Conservation (phyloP, 2,329 filamentous ascomycete species). For the Penicillium sclerotiorum region DNA sequence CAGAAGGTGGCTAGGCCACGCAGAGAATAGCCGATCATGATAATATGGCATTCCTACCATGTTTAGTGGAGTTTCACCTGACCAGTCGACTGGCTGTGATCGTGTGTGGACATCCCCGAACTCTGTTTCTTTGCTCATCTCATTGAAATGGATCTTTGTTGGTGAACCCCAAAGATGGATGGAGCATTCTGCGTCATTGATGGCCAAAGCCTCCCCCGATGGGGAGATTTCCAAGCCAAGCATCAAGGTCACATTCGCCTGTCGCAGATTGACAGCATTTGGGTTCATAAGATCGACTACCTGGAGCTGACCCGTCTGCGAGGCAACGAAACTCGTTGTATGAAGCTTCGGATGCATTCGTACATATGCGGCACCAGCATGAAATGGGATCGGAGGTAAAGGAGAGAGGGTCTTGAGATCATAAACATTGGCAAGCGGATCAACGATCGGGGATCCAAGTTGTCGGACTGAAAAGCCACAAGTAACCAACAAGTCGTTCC, state of each 20-base stretch:
- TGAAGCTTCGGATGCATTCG: constrained; percentile 95
- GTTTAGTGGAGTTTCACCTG: constrained; percentile 75
- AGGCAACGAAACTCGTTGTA: constrained; percentile 91
- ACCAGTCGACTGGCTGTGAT: constrained; percentile 68
- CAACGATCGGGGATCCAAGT: constrained; percentile 76
- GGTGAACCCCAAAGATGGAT: constrained; percentile 89
- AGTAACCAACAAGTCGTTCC: constrained; percentile 91
- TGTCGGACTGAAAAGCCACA: constrained; percentile 90
- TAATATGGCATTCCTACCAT: constrained; percentile 92
- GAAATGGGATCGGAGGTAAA: constrained; percentile 87
- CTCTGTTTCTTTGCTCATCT: constrained; percentile 75
- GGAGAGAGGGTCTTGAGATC: constrained; percentile 89
- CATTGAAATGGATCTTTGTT: constrained; percentile 81
- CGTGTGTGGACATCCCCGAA: constrained; percentile 71
- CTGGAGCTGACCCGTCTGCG: constrained; percentile 89
- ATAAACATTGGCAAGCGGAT: constrained; percentile 93
- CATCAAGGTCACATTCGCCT: constrained; percentile 77
- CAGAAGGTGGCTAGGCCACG: constrained; percentile 82
- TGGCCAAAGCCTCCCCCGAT: constrained; percentile 80
- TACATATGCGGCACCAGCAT: constrained; percentile 89
- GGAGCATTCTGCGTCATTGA: constrained; percentile 76
- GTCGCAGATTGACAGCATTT: constrained; percentile 80
- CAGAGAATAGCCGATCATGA: constrained; percentile 80
- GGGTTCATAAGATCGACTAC: constrained; percentile 95
- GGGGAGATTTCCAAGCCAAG: constrained; percentile 83